Conservation (phyloP, 176 grass and related monocot genomes). For the Hsuehochloa calcarea region DNA sequence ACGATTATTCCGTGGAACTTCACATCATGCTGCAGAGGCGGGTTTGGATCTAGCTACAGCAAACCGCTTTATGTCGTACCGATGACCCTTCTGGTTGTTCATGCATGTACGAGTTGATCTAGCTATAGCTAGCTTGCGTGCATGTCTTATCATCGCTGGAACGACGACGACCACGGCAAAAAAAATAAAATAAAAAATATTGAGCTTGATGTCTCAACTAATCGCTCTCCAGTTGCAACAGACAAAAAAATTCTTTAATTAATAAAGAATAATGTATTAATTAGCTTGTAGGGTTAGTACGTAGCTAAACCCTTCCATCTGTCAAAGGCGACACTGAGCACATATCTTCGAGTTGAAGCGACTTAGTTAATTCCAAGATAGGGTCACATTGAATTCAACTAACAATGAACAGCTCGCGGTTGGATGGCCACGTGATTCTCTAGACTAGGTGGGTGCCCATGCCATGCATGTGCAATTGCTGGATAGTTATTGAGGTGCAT, state of each 20-base stretch:
- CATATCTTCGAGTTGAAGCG: slow-evolving; percentile 3
- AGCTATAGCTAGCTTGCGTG: not conserved
- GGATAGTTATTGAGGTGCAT: not conserved
- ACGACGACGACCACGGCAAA: not conserved
- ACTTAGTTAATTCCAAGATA: not conserved
- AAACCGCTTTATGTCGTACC: not conserved
- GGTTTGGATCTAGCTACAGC: not conserved
- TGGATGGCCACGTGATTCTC: not conserved
- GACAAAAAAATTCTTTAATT: not conserved
- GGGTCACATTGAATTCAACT: not conserved
- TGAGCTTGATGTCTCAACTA: not conserved
- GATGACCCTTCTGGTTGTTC: not conserved
- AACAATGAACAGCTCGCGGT: not conserved
- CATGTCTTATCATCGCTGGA: not conserved
- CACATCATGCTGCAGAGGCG: not conserved
- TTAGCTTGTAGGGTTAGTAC: not conserved
- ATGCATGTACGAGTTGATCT: not conserved
- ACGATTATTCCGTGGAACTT: not conserved
- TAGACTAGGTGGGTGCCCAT: not conserved
- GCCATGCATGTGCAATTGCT: not conserved
- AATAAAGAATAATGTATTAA: not conserved
- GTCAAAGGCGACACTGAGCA: not conserved
- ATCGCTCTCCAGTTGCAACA: not conserved
- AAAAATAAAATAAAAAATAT: too few relatives aligned
- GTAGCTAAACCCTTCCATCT: not conserved